A percentile compares a stretch with the other conserved stretches of the same genome.
These are phyloP conservation scores for Linum usitatissimum DNA, from an alignment of 345 rosid species.

Conservation along the genomic window DNA sequence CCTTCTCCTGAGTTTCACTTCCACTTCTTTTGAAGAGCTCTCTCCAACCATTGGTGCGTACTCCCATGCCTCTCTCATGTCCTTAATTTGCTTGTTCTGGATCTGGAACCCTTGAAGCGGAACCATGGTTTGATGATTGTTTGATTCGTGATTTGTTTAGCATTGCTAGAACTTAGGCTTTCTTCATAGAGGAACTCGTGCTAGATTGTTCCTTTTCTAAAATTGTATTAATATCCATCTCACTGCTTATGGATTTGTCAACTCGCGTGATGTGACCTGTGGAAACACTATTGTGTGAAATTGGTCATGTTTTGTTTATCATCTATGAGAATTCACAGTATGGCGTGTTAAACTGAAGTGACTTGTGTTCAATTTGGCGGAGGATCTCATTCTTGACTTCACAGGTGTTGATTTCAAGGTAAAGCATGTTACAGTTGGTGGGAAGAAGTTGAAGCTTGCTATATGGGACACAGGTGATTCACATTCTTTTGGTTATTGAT, in stretches of 20 bases:
- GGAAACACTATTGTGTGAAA: too few relatives aligned
- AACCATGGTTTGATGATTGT: background rate
- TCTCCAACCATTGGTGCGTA: slow-evolving; percentile 60
- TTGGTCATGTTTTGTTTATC: too few relatives aligned
- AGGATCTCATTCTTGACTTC: background rate
- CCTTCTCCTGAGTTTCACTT: slow-evolving; percentile 65
- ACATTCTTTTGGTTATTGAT: background rate
- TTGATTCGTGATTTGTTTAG: background rate
- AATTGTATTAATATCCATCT: too few relatives aligned
- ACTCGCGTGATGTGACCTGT: too few relatives aligned
- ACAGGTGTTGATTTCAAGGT: slow-evolving; percentile 96
- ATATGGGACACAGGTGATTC: slow-evolving; percentile 86
- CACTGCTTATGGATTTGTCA: background rate
- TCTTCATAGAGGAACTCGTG: background rate
- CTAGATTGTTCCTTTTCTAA: background rate
- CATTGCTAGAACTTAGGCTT: slow-evolving; percentile 1
- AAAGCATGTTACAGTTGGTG: slow-evolving; percentile 62
- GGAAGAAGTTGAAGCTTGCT: slow-evolving; percentile 82
- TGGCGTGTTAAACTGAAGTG: background rate
- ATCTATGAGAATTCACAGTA: background rate
- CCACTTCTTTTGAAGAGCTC: slow-evolving; percentile 59
- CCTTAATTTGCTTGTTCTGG: background rate
- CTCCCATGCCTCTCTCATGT: background rate
- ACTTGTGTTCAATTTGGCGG: background rate
- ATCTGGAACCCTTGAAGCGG: background rate